Conservation (phyloP, 495 filamentous ascomycete genomes). For the Penicillium cosmopolitanum region DNA sequence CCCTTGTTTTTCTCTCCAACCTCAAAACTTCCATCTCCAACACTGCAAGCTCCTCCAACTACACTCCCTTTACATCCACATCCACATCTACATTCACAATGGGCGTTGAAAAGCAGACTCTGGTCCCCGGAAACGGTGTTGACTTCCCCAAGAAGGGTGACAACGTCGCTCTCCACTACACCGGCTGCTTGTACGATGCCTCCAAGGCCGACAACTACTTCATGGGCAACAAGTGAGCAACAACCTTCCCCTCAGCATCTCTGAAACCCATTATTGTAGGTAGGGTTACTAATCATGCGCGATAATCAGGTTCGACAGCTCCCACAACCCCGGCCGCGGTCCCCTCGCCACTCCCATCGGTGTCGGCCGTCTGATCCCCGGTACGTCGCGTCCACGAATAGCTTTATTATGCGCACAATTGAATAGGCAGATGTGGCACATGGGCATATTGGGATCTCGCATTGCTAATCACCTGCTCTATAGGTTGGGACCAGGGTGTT, state of each 20-base stretch:
- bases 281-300: conserved; percentile 8
- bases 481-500: conserved; percentile 90
- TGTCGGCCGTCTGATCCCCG: conserved; percentile 75
- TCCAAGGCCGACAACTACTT: conserved; percentile 45
- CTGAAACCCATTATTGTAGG: background rate
- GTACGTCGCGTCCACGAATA: conserved; percentile 42
- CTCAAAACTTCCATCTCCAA: background rate
- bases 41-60: background rate
- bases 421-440: background rate
- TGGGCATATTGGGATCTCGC: background rate
- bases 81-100: conserved; percentile 40
- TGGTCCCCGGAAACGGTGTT: conserved; percentile 54
- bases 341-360: conserved; percentile 70
- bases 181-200: conserved; percentile 75
- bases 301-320: conserved; percentile 74
- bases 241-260: background rate
- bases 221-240: conserved; percentile 55
- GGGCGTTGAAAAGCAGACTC: conserved; percentile 55
- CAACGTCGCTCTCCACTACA: conserved; percentile 79
- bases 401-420: background rate
- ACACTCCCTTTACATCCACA: background rate
- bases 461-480: background rate
- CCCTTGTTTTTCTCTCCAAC: conserved; percentile 12
- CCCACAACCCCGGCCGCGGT: conserved; percentile 52
- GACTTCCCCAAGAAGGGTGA: conserved; percentile 64